Evolutionary conservation across 169 alveolate genomes (phyloP).

Genomic region (Cyclospora cayetanensis): DNA sequence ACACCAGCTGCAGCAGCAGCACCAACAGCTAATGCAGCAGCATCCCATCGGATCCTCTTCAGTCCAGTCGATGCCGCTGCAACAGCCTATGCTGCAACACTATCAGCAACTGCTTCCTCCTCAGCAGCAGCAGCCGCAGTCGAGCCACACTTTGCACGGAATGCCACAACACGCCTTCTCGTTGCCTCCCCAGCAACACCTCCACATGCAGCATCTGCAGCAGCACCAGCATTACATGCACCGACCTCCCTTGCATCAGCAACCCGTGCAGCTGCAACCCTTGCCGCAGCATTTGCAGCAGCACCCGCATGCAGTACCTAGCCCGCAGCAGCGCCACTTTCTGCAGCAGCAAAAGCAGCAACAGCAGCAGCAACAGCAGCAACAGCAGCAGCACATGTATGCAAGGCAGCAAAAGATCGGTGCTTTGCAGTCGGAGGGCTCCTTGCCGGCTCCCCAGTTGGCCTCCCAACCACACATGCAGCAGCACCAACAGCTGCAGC

Average conservation of each 20-base stretch:
- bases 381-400: slow-evolving; percentile 48
- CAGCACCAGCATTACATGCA: neutral
- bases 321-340: slow-evolving; percentile 33
- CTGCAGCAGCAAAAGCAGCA: slow-evolving; percentile 15
- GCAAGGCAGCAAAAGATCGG: slow-evolving; percentile 34
- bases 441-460: neutral
- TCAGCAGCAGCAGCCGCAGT: slow-evolving; percentile 17
- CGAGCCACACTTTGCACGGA: neutral
- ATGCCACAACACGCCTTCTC: slow-evolving; percentile 10
- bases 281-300: slow-evolving; percentile 15
- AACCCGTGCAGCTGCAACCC: slow-evolving; percentile 28
- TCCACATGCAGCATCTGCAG: slow-evolving; percentile 28
- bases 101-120: slow-evolving; percentile 19
- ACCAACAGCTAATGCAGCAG: neutral
- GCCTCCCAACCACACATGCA: slow-evolving; percentile 32
- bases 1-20: neutral
- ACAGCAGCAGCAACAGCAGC: slow-evolving; percentile 24
- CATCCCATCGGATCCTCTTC: no score
- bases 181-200: neutral
- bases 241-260: slow-evolving; percentile 13
- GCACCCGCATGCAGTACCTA: neutral
- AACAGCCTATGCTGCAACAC: slow-evolving; percentile 53
- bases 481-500: slow-evolving; percentile 58
- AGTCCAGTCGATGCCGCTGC: slow-evolving; percentile 35
- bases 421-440: slow-evolving; percentile 20